These are phyloP conservation scores for Debaryomycetaceae sp. DNA, from an alignment of 1,139 yeast genomes.

Conservation along the genomic window DNA sequence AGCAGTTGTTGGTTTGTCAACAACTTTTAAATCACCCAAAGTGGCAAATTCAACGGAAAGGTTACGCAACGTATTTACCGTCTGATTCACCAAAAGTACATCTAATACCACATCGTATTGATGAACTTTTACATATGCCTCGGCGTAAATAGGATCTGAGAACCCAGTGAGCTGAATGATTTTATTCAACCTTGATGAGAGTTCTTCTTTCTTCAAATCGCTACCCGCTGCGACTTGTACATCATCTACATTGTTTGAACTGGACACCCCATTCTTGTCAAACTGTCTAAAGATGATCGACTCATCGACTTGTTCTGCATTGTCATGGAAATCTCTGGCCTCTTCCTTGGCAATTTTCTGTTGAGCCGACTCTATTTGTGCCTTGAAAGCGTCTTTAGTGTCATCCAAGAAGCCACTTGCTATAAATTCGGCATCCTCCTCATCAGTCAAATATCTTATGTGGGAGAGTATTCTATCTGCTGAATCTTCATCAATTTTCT, in stretches of 20 bases:
- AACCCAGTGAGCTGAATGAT: conserved; percentile 94
- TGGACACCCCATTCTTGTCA: conserved; percentile 45
- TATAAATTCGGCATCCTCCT: conserved; percentile 47
- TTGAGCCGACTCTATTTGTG: conserved; percentile 55
- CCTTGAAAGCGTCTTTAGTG: conserved; percentile 77
- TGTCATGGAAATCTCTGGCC: conserved; percentile 59
- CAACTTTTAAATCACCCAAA: conserved; percentile 90
- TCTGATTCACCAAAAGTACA: conserved; percentile 91
- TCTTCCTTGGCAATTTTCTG: conserved; percentile 53
- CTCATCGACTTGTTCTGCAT: conserved; percentile 82
- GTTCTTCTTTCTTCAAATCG: conserved; percentile 51
- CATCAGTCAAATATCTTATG: conserved; percentile 72
- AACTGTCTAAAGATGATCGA: conserved; percentile 82
- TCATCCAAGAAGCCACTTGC: conserved; percentile 82
- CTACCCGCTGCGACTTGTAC: conserved; percentile 45
- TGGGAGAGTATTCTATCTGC: conserved; percentile 86
- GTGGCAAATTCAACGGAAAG: conserved; percentile 95
- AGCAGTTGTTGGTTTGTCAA: conserved; percentile 88
- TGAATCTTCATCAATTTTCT: conserved; percentile 91
- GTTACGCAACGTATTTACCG: conserved; percentile 85
- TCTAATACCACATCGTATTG: conserved; percentile 96
- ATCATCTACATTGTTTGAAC: conserved; percentile 43
- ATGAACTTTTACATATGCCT: conserved; percentile 90
- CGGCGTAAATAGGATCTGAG: conserved; percentile 97
- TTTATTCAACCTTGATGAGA: conserved; percentile 76